Evolutionary conservation across 768 basidiomycete species (phyloP), one percentile per base, ranked within the genome.

Genomic region (Ramaria rubella): DNA sequence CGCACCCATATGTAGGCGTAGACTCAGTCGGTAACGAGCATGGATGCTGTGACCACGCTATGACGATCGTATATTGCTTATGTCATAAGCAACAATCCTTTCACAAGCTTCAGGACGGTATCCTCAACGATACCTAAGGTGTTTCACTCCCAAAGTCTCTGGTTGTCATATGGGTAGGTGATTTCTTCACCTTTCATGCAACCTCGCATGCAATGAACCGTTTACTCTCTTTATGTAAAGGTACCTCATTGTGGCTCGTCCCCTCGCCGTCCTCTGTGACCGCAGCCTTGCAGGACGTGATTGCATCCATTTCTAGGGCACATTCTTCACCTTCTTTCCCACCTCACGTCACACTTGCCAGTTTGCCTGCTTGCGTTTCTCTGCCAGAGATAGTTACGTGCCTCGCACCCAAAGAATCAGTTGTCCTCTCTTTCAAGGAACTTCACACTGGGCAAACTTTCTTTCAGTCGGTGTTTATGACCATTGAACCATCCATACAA

Each of bases 301-400:
- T 90, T 79, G 29, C 27, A 36, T 9, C 55, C 34, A 4, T 56
- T 19, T 56, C 55, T 17, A 46, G 36, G 17, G 21, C 43, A 4
- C 60, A 61, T 6, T 68, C 64, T 4, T 65, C 67, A 4, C 70
- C 68, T 9, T 81, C 82, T 0, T 82, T 89, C 67, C 64, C 77
- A 34, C 86, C 87, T 5, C 88, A 91, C 67, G 77, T 90, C 63
- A 90, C 89, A 0, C 79, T 91, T 43, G 62, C 79, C 67, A 57
- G 76, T 68, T 43, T 73, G 70, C 60, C 79, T 69, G 31, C 56
- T 62, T 40, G 64, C 60, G 26, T 59, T 64, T 34, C 61, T 61
- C n/a, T 60, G 60, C 17, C 44, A 17, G 21, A 71, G 17, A 61
- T 72, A 11, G 60, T 70, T 17, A 59, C 67, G 14, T 70, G 82